Evolutionary conservation across 495 filamentous ascomycete genomes (phyloP), one percentile per base, ranked within the genome.

Genomic region (Barbatosphaeria neglecta): DNA sequence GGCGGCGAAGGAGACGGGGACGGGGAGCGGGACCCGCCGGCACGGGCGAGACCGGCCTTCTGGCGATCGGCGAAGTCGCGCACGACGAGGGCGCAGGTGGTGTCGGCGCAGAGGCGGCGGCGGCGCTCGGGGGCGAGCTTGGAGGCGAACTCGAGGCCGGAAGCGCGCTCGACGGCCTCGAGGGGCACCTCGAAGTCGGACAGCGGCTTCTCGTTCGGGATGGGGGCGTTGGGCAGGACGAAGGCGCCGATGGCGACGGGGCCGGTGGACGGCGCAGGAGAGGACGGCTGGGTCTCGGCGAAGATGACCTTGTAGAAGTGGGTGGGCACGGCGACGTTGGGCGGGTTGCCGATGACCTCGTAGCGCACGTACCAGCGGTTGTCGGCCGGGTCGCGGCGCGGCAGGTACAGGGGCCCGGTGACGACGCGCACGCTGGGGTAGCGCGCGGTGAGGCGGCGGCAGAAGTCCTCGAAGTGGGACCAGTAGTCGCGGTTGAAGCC

Each of bases 261-360:
- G 4, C 88, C 84, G 7, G 75, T 76, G 1, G 67, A 66, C 13
- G 1, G 17, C 8, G 87, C 85, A 6, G 75, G 76, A 0, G 68
- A 66, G 13, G 17, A 16, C 5, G 63, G 72, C 1, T 84, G 85
- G 54, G 94, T 87, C 65, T 97, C 92, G 4, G 85, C 92, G 55
- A 93, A 92, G 44, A 98, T 87, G 43, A 98, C 86, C 70, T 98
- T 98, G 72, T 92, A 98, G 71, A 98, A 98, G 61, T 98, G 92
- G 20, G 92, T 98, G 8, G 92, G 92, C 47, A 98, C 92, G 7
- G 93, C 88, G 17, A 98, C 80, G 58, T 88, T 96, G 3, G 92
- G 93, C 44, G 93, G 92, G 57, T 75, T 80, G 4, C 92, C 92
- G 46, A 98, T 92, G n/a, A 98, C 86, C 70, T 98, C 92, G 68